These are phyloP conservation scores for Phlyctochytrium arcticum DNA, from an alignment of 192 early-diverging fungal genomes.

Conservation along the genomic window DNA sequence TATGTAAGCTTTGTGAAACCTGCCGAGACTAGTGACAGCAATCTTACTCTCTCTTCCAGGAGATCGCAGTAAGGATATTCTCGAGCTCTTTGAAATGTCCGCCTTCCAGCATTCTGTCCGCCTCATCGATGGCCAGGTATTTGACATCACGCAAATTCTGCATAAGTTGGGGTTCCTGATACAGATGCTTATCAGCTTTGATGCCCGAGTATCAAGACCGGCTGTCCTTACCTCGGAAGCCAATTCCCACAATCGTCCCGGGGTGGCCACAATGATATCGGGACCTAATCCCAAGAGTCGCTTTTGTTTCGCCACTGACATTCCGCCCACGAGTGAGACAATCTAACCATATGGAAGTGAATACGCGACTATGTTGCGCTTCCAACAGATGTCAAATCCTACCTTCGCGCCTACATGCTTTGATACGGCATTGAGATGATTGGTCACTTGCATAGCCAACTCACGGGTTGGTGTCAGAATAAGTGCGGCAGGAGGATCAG, in stretches of 20 bases:
- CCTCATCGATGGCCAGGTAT: constrained; percentile 90
- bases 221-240: constrained; percentile 34
- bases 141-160: constrained; percentile 52
- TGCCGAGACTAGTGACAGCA: not conserved
- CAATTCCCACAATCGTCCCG: constrained; percentile 76
- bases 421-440: constrained; percentile 61
- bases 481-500: constrained; percentile 54
- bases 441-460: constrained; percentile 89
- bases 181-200: no score
- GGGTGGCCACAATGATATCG: constrained; percentile 93
- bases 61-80: constrained; percentile 53
- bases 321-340: constrained; percentile 85
- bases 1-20: not conserved
- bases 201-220: no score
- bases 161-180: constrained; percentile 55
- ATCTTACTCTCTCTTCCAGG: not conserved
- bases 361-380: not conserved
- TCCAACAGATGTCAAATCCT: not conserved
- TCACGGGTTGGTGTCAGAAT: constrained; percentile 92
- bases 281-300: constrained; percentile 59
- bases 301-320: constrained; percentile 88
- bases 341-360: constrained; percentile 41
- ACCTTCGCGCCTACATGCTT: constrained; percentile 27
- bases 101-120: constrained; percentile 90
- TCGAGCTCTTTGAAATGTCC: constrained; percentile 87